Percentiles rank a stretch among this genome's conserved stretches.
Evolutionary conservation across 495 filamentous ascomycete genomes (phyloP).

Genomic region (Amphirosellinia nigrospora): DNA sequence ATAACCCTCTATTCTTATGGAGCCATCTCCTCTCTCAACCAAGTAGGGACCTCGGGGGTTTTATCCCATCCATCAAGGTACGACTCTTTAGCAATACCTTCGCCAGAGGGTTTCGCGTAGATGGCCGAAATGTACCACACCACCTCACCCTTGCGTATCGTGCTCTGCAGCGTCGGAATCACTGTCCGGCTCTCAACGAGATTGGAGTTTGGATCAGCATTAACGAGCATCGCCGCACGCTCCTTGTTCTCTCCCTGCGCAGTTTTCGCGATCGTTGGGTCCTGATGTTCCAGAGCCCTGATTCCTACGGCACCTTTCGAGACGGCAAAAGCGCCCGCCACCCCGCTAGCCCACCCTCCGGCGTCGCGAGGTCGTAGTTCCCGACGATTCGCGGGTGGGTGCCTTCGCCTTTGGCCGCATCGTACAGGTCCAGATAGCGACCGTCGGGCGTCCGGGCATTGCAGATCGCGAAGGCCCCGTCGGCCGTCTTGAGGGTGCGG

Average conservation of each 20-base stretch:
- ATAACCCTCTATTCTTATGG: slow-evolving; percentile 14
- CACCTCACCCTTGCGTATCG: slow-evolving; percentile 50
- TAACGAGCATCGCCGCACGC: slow-evolving; percentile 65
- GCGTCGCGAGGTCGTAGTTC: slow-evolving; percentile 59
- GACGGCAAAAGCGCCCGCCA: slow-evolving; percentile 64
- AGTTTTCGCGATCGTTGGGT: slow-evolving; percentile 11
- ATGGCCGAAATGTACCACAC: slow-evolving; percentile 59
- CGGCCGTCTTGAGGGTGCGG: slow-evolving; percentile 67
- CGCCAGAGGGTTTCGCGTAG: slow-evolving; percentile 55
- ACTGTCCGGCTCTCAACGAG: slow-evolving; percentile 71
- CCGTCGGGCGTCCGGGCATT: slow-evolving; percentile 65
- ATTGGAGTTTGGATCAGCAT: slow-evolving; percentile 81
- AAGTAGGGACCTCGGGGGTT: slow-evolving; percentile 58
- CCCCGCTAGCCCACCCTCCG: slow-evolving; percentile 60
- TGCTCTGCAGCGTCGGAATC: slow-evolving; percentile 68
- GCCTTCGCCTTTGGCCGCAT: slow-evolving; percentile 49
- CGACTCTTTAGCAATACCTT: slow-evolving; percentile 42
- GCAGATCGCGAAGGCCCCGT: slow-evolving; percentile 74
- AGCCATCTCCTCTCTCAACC: slow-evolving; percentile 58
- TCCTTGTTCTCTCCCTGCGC: slow-evolving; percentile 53
- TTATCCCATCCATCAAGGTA: slow-evolving; percentile 62
- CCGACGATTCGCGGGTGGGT: slow-evolving; percentile 59
- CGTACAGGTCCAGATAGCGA: slow-evolving; percentile 61
- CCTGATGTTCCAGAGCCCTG: slow-evolving; percentile 57
- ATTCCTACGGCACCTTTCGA: slow-evolving; percentile 75